A percentile compares a stretch with the other conserved stretches of the same genome.
Conservation (phyloP, 2,329 filamentous ascomycete genomes). For the Curvularia spicifera region DNA sequence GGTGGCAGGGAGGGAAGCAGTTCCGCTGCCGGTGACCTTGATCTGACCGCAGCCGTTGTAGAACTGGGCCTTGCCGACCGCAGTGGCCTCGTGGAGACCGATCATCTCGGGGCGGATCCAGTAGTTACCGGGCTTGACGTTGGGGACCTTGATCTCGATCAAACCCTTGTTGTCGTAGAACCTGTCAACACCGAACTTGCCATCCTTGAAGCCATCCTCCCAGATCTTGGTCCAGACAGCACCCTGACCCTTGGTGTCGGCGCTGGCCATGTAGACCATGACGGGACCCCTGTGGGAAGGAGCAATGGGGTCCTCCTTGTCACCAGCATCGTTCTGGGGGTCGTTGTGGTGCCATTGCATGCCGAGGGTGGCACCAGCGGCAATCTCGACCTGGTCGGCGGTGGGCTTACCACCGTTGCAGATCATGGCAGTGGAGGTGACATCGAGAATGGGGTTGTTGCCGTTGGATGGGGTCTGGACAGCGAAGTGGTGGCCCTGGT, state of each 20-base stretch:
- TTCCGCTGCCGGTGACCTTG: slow-evolving; percentile 44
- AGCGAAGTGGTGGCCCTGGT: slow-evolving; percentile 45
- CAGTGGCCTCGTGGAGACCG: slow-evolving; percentile 50
- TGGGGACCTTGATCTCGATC: slow-evolving; percentile 49
- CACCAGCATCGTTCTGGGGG: slow-evolving; percentile 32
- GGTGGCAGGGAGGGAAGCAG: slow-evolving; percentile 35
- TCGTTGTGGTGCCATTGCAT: slow-evolving; percentile 60
- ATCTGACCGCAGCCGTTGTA: slow-evolving; percentile 54
- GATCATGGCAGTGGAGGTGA: slow-evolving; percentile 44
- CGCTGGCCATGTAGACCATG: slow-evolving; percentile 59
- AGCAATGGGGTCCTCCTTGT: slow-evolving; percentile 60
- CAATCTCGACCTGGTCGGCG: slow-evolving; percentile 54
- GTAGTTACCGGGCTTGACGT: slow-evolving; percentile 49
- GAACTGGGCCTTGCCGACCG: slow-evolving; percentile 49
- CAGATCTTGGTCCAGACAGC: slow-evolving; percentile 58
- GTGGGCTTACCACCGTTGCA: slow-evolving; percentile 46
- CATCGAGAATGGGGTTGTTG: slow-evolving; percentile 49
- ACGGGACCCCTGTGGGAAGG: slow-evolving; percentile 60
- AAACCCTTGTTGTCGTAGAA: slow-evolving; percentile 51
- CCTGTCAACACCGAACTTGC: slow-evolving; percentile 50
- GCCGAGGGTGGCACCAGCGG: slow-evolving; percentile 55
- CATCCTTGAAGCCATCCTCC: slow-evolving; percentile 45
- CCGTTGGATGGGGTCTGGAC: slow-evolving; percentile 54
- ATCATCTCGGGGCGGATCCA: slow-evolving; percentile 54
- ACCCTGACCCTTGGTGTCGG: slow-evolving; percentile 53